These are phyloP conservation scores for Xylaria intraflava DNA, from an alignment of 495 filamentous ascomycete species.

Conservation along the genomic window DNA sequence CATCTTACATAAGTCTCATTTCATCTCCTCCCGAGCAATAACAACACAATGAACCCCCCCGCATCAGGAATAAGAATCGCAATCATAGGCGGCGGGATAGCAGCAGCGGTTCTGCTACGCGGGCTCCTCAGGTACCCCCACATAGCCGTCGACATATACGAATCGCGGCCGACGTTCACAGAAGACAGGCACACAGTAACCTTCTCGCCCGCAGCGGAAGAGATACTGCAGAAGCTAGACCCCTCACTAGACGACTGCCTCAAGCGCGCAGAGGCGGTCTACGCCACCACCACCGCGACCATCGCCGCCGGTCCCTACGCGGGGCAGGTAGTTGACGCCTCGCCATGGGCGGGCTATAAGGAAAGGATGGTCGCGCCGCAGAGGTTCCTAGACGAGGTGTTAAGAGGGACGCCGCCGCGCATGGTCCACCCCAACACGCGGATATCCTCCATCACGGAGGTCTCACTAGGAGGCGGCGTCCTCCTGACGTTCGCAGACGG, in stretches of 20 bases:
- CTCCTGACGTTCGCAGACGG: constrained; percentile 20
- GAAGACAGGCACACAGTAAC: constrained; percentile 24
- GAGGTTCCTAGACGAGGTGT: constrained; percentile 18
- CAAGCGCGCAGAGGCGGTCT: constrained; percentile 20
- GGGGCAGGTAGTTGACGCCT: constrained; percentile 13
- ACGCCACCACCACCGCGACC: constrained; percentile 6
- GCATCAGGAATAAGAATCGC: constrained; percentile 26
- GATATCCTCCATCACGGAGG: constrained; percentile 18
- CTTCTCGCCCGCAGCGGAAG: constrained; percentile 18
- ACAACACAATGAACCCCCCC: constrained; percentile 15
- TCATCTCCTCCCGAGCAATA: too few species aligned
- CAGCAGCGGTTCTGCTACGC: constrained; percentile 21
- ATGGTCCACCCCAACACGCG: constrained; percentile 19
- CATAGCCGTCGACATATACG: constrained; percentile 29
- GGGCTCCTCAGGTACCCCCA: constrained; percentile 27
- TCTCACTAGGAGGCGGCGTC: constrained; percentile 10
- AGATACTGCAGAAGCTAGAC: constrained; percentile 17
- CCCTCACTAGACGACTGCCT: constrained; percentile 20
- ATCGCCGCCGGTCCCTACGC: constrained; percentile 15
- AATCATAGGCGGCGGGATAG: constrained; percentile 32
- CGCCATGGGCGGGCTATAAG: background rate
- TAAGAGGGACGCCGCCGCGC: constrained; percentile 15
- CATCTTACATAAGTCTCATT: too few species aligned
- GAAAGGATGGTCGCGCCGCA: constrained; percentile 17
- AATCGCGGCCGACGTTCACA: constrained; percentile 24